Evolutionary conservation across 495 filamentous ascomycete genomes (phyloP).

Genomic region (Viridothelium virens): DNA sequence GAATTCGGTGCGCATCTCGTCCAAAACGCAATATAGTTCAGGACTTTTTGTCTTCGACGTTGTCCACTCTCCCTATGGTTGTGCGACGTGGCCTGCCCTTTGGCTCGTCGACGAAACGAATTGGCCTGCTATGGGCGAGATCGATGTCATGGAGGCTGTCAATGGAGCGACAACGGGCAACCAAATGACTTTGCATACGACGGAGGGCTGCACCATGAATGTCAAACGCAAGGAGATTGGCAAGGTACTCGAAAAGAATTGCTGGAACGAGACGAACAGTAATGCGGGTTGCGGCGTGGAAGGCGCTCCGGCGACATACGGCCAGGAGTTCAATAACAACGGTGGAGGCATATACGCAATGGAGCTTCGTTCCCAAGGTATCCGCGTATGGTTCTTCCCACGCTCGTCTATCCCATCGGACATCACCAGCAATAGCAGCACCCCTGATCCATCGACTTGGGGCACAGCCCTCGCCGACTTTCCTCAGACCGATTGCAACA

Average conservation of each 20-base stretch:
- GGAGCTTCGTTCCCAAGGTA: constrained; percentile 41
- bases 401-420: constrained; percentile 35
- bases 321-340: constrained; percentile 38
- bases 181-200: constrained; percentile 42
- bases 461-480: constrained; percentile 45
- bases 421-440: constrained; percentile 25
- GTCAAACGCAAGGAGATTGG: constrained; percentile 38
- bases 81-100: constrained; percentile 52
- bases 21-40: constrained; percentile 42
- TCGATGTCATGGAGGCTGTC: constrained; percentile 43
- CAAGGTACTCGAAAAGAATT: constrained; percentile 28
- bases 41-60: constrained; percentile 53
- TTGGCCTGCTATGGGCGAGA: constrained; percentile 52
- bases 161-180: constrained; percentile 43
- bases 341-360: constrained; percentile 47
- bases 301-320: constrained; percentile 35
- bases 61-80: constrained; percentile 44
- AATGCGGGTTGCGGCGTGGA: constrained; percentile 44
- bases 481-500: constrained; percentile 44
- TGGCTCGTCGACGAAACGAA: constrained; percentile 54
- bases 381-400: constrained; percentile 46
- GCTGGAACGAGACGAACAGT: constrained; percentile 34
- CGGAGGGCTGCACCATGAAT: constrained; percentile 40
- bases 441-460: constrained; percentile 44
- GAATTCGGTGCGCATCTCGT: constrained; percentile 49